These are phyloP conservation scores for Termitomyces eurrhizus DNA, from an alignment of 768 basidiomycete species.

Conservation along the genomic window DNA sequence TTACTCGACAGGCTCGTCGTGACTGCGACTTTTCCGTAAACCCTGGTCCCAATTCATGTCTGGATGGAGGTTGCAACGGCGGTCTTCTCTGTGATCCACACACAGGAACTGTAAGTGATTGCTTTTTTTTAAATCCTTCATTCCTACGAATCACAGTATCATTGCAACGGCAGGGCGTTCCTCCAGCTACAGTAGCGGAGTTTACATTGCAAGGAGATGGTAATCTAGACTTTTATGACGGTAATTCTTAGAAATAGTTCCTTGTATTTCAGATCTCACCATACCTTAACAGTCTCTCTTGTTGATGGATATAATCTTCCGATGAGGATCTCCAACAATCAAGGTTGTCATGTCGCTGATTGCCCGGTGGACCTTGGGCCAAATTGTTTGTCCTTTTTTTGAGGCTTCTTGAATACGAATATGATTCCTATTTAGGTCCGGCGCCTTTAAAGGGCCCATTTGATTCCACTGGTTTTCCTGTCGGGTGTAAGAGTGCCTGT, in stretches of 20 bases:
- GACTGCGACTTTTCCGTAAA: constrained; percentile 57
- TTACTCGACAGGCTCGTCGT: constrained; percentile 47
- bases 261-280: background rate
- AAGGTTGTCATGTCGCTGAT: constrained; percentile 41
- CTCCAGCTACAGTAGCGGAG: constrained; percentile 67
- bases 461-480: constrained; percentile 41
- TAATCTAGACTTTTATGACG: constrained; percentile 56
- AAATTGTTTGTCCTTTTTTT: constrained; percentile 31
- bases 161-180: constrained; percentile 40
- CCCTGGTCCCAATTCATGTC: constrained; percentile 55
- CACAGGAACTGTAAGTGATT: constrained; percentile 42
- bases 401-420: background rate
- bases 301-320: constrained; percentile 62
- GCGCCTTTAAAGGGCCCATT: constrained; percentile 41
- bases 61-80: constrained; percentile 67
- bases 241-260: constrained; percentile 22
- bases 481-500: constrained; percentile 55
- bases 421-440: constrained; percentile 28
- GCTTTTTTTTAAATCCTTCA: background rate
- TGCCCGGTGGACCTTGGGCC: constrained; percentile 56
- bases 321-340: constrained; percentile 45
- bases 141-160: background rate
- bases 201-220: constrained; percentile 50
- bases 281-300: constrained; percentile 38
- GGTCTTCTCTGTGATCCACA: constrained; percentile 53